Percentiles rank a stretch among this genome's conserved stretches.
Evolutionary conservation across 805 yeast genomes (phyloP).

Genomic region (Priceomyces castillae): DNA sequence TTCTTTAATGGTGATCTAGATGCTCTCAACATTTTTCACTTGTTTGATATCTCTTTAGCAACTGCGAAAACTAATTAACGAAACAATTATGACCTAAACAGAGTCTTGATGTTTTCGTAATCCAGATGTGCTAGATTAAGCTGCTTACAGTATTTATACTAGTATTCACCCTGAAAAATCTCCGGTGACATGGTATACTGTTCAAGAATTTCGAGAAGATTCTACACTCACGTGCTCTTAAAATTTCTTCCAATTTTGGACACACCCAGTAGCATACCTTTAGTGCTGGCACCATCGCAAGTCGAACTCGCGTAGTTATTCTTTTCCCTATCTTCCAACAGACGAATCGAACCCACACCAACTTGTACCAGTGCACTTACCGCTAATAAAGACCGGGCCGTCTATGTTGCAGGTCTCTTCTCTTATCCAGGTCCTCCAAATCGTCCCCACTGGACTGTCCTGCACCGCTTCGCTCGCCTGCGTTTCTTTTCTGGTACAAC

Average conservation of each 20-base stretch:
- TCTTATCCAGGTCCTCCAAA: too few species aligned
- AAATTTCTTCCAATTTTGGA: neutral
- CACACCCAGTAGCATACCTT: too few species aligned
- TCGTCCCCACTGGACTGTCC: too few species aligned
- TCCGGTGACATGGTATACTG: neutral
- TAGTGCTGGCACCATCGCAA: too few species aligned
- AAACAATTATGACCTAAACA: neutral
- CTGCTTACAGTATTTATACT: neutral
- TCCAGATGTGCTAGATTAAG: neutral
- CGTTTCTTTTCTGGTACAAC: too few species aligned
- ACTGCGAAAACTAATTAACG: neutral
- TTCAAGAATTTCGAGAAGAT: slow-evolving; percentile 1
- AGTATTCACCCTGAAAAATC: neutral
- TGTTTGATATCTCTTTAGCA: neutral
- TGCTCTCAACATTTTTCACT: slow-evolving; percentile 45
- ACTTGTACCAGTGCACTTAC: too few species aligned
- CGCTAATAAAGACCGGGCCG: too few species aligned
- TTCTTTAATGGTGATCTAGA: slow-evolving; percentile 43
- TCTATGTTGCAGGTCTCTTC: too few species aligned
- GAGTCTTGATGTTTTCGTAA: neutral
- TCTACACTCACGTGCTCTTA: neutral
- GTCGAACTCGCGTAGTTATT: too few species aligned
- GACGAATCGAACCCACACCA: too few species aligned
- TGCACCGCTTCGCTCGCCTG: too few species aligned
- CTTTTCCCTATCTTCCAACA: too few species aligned